Evolutionary conservation across 305 asterid species (phyloP), one percentile per base, ranked within the genome.

Genomic region (Fraxinus greggii): DNA sequence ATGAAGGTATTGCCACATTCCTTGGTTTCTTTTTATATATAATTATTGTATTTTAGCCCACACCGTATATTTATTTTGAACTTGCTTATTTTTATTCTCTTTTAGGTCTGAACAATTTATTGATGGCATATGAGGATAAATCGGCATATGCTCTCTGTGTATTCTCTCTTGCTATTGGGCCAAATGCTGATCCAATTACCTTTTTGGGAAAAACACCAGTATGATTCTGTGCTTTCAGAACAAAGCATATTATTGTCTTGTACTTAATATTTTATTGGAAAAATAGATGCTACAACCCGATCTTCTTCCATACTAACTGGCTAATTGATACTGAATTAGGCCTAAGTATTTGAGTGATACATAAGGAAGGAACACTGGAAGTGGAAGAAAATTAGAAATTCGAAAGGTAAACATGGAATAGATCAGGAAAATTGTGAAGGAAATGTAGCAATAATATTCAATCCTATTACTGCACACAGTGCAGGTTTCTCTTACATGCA

Each of bases 101-200:
- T 81, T 61, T 85, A 95, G 99, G 99, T 86, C 89, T 96, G 83
- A 96, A 96, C 88, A 96, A 94, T 87, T 77, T 96, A 79, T 85
- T 96, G 90, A 90, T 90, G 95, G 97, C 98, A 21, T 96, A 94
- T 83, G 98, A 96, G 15, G 98, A 96, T 84, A 96, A 94, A 88
- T 90, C 99, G 35, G 98, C 99, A 10, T 94, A 88, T 86, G 99
- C 99, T 36, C 96, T 95, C 78, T 95, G 99, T 83, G 82, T 94
- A 56, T 95, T 95, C 88, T 94, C 99, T 35, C 92, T 96, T 59
- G 93, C 97, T 84, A 88, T 94, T 81, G 99, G 97, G 65, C 97
- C 99, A 83, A 81, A 91, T 87, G 78, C 82, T 24, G 97, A 96
- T 82, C 99, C 98, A 67, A 81, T 96, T 80, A 92, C 98, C 21